Base-by-base conservation (phyloP, 805 yeast species). In the Schwanniomyces sp. region DNA sequence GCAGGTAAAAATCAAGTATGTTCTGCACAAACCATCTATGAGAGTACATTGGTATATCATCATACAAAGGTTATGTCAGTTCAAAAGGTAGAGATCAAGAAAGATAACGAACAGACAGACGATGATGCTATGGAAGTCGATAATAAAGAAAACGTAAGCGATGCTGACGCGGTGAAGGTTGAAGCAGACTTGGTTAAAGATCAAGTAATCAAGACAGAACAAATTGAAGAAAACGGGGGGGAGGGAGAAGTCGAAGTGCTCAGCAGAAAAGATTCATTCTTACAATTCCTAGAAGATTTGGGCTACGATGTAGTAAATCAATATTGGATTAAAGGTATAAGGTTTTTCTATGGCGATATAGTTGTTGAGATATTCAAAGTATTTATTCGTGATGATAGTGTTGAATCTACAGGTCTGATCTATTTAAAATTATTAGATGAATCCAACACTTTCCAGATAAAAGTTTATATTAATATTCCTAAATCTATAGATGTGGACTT, bases 401-500 rank as follows among this genome's bases (percentile, higher is more conserved):
- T 51, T 44, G 44, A 56, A n/a, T 53, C 56, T 18, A 53, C 53
- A 29, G 56, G 58, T 32, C 56, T 59, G 25, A 63, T 69, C 44
- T 62, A 64, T 21, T 64, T 72, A 42, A 72, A 65, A 55, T 53
- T 70, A 18, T 60, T 76, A 34, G 88, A 83, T 55, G 65, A 74
- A 39, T 78, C 85, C n/a, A 79, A 78, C 25, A 75, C 78, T 5
- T 82, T 75, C 55, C 76, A 84, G 51, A 70, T 89, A 4, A 84
- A 82, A 61, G 83, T 85, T 9, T 85, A 74, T 57, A 81, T 85
- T n/a, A 84, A 88, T 55, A 85, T 88, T 8, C 81, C 82, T 9
- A 80, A 80, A 48, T 71, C 87, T 16, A 86, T 91, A 3, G 96
- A 89, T 64, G 76, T 91, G 38, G 91, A 88, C 27, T 78, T 79